Conservation (phyloP, 371 early-diverging fungal species). For the Zancudomyces culisetae region DNA sequence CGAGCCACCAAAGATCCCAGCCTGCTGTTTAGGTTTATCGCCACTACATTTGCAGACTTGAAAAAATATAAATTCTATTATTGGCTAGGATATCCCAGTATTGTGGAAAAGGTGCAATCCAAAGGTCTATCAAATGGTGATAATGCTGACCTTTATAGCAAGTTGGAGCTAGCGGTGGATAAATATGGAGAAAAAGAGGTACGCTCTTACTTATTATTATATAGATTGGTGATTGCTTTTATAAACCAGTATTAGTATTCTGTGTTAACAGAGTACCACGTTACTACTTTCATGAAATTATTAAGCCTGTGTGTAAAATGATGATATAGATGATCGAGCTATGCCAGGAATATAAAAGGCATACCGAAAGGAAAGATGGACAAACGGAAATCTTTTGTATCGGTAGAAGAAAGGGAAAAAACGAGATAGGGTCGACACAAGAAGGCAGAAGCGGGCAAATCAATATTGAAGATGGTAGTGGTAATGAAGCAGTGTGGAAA, state of each 20-base stretch:
- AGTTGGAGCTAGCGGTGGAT: neutral
- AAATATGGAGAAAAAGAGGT: neutral
- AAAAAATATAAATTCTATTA: conserved; percentile 84
- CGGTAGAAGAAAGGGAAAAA: too few relatives aligned
- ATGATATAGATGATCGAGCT: conserved; percentile 7
- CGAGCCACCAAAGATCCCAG: conserved; percentile 37
- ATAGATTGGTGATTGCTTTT: too few relatives aligned
- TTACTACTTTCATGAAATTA: too few relatives aligned
- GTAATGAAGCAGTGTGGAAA: neutral
- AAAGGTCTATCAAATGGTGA: neutral
- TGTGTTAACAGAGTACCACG: too few relatives aligned
- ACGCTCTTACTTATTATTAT: too few relatives aligned
- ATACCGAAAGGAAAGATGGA: neutral
- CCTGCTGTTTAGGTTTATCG: conserved; percentile 39
- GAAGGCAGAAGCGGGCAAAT: too few relatives aligned
- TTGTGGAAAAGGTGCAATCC: conserved; percentile 13
- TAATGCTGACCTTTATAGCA: neutral
- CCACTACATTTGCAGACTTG: conserved; percentile 77
- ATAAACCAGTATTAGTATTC: too few relatives aligned
- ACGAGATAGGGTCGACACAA: too few relatives aligned
- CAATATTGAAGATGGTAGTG: too few relatives aligned
- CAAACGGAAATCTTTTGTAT: neutral
- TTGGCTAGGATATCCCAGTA: conserved; percentile 82
- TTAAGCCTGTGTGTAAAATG: neutral
- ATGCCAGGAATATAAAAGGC: conserved; percentile 2